These are phyloP conservation scores for Ophiocordyceps sinensis DNA, from an alignment of 2,329 filamentous ascomycete genomes.

Conservation along the genomic window DNA sequence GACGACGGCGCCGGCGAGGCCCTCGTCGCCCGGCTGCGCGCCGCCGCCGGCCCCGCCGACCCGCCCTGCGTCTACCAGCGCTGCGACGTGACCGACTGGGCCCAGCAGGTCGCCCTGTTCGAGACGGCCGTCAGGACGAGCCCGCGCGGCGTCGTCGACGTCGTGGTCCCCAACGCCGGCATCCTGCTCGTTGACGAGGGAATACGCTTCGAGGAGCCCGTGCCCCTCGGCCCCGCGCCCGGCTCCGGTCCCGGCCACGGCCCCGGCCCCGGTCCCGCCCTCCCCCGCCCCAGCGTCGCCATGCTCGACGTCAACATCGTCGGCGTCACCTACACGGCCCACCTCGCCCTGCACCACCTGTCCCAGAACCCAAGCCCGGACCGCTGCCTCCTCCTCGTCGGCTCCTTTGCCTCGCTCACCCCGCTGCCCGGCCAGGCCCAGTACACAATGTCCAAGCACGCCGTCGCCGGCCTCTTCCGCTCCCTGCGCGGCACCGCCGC, in stretches of 20 bases:
- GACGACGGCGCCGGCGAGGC: constrained; percentile 36
- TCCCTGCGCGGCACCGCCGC: constrained; percentile 34
- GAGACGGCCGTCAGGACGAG: constrained; percentile 38
- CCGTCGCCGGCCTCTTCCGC: constrained; percentile 49
- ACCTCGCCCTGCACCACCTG: constrained; percentile 41
- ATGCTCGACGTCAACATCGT: constrained; percentile 48
- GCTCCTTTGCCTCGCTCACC: constrained; percentile 43
- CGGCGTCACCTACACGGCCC: constrained; percentile 49
- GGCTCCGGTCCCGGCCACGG: constrained; percentile 22
- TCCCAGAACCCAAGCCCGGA: constrained; percentile 21
- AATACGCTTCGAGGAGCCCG: constrained; percentile 31
- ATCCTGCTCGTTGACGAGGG: constrained; percentile 25
- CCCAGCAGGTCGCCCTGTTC: constrained; percentile 50
- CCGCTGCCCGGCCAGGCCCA: constrained; percentile 29
- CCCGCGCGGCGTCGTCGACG: constrained; percentile 40
- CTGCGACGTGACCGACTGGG: constrained; percentile 53
- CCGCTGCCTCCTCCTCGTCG: constrained; percentile 46
- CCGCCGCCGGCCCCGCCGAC: constrained; percentile 15
- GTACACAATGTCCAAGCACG: constrained; percentile 52
- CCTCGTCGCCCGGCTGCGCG: constrained; percentile 37
- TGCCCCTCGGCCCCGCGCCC: not conserved
- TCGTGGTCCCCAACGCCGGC: constrained; percentile 54
- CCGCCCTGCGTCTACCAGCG: constrained; percentile 38
- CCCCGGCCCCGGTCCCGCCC: too few relatives aligned
- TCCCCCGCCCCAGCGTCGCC: constrained; percentile 31